Conservation (phyloP, 441 rosid species). For the Hura crepitans region DNA sequence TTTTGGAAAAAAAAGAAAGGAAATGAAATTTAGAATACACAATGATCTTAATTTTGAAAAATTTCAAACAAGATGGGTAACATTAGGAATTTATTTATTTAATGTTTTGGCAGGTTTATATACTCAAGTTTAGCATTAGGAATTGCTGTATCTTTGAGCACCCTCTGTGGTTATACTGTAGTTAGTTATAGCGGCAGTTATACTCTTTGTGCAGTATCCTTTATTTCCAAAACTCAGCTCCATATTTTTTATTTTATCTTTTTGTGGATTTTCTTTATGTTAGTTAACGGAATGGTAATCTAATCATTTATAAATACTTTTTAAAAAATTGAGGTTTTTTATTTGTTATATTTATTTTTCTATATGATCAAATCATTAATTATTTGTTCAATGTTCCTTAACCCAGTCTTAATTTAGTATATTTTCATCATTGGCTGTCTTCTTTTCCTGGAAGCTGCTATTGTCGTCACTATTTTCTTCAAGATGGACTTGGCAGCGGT, state of each 20-base stretch:
- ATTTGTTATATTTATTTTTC: too few relatives aligned
- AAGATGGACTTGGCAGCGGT: conserved; percentile 42
- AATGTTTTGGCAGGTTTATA: conserved; percentile 48
- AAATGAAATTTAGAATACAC: too few relatives aligned
- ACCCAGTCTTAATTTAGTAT: conserved; percentile 30
- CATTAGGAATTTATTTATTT: too few relatives aligned
- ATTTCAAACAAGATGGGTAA: too few relatives aligned
- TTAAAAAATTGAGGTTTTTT: too few relatives aligned
- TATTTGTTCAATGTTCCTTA: conserved; percentile 21
- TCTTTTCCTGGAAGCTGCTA: conserved; percentile 34
- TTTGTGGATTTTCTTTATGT: too few relatives aligned
- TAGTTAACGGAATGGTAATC: too few relatives aligned
- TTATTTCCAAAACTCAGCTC: background rate
- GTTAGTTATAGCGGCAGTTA: conserved; percentile 33
- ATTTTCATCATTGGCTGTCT: conserved; percentile 36
- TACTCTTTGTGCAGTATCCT: conserved; percentile 50
- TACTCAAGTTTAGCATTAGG: conserved; percentile 40
- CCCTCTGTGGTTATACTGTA: conserved; percentile 34
- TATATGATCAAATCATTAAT: background rate
- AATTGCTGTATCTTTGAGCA: conserved; percentile 46
- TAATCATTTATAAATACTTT: too few relatives aligned
- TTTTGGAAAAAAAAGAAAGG: too few relatives aligned
- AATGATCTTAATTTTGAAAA: too few relatives aligned
- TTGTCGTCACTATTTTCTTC: conserved; percentile 43
- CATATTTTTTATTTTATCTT: too few relatives aligned